These are phyloP conservation scores for Aureobasidium leucospermi DNA, from an alignment of 2,329 filamentous ascomycete species.

Conservation along the genomic window DNA sequence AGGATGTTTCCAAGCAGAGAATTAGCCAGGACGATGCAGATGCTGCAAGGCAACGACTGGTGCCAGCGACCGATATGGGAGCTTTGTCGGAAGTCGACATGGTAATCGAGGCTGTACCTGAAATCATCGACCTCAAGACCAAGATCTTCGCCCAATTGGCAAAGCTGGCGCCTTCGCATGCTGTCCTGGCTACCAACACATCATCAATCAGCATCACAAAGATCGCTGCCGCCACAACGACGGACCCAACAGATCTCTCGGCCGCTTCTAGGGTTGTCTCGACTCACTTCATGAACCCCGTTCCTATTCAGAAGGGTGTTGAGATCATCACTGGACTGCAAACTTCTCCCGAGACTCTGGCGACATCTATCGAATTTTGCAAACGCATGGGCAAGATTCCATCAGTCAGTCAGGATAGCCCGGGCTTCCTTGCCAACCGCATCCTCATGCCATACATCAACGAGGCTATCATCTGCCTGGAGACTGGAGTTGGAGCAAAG, in stretches of 20 bases:
- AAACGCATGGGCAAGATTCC: conserved; percentile 88
- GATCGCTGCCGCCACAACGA: conserved; percentile 77
- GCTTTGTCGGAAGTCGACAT: conserved; percentile 82
- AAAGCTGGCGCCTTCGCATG: conserved; percentile 70
- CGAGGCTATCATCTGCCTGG: conserved; percentile 90
- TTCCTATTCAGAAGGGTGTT: conserved; percentile 92
- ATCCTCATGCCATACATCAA: conserved; percentile 99
- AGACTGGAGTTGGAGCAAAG: conserved; percentile 80
- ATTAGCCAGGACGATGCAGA: conserved; percentile 77
- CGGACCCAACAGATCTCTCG: conserved; percentile 70
- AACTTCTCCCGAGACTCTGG: conserved; percentile 74
- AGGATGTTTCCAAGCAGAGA: conserved; percentile 82
- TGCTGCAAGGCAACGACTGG: conserved; percentile 61
- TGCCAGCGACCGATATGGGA: conserved; percentile 64
- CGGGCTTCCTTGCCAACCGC: conserved; percentile 90
- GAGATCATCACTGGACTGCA: conserved; percentile 95
- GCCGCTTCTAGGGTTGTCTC: conserved; percentile 83
- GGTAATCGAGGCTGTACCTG: conserved; percentile 94
- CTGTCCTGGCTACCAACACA: conserved; percentile 93
- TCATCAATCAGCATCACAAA: conserved; percentile 97
- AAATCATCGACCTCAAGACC: conserved; percentile 80
- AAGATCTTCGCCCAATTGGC: conserved; percentile 81
- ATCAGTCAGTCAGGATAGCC: conserved; percentile 79
- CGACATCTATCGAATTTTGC: conserved; percentile 78
- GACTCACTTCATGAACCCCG: conserved; percentile 99